Evolutionary conservation across 2,329 filamentous ascomycete species (phyloP).

Genomic region (Plenodomus biglobosus): DNA sequence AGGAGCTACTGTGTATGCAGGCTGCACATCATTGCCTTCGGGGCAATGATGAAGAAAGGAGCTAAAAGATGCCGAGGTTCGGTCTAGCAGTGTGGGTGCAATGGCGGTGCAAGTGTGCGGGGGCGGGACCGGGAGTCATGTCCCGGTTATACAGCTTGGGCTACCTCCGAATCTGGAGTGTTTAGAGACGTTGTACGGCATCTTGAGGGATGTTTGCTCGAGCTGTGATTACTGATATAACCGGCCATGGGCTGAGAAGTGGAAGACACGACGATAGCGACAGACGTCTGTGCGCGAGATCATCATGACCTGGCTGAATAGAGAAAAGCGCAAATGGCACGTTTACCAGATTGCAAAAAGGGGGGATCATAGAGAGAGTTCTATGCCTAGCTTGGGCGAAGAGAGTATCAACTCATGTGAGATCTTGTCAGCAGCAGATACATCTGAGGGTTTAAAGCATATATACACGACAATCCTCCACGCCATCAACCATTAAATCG

Average conservation of each 20-base stretch:
- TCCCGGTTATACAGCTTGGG: background rate
- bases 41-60: slow-evolving; percentile 1
- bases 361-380: no score
- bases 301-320: background rate
- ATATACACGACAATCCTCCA: no score
- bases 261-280: background rate
- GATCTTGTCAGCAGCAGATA: no score
- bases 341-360: no score
- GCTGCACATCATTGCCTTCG: background rate
- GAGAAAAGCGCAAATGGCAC: background rate
- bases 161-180: background rate
- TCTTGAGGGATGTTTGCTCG: background rate
- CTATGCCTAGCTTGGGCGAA: no score
- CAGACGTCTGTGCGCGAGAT: background rate
- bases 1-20: background rate
- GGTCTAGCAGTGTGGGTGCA: slow-evolving; percentile 2
- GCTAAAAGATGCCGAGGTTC: slow-evolving; percentile 25
- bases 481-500: background rate
- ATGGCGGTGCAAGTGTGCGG: background rate
- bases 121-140: background rate
- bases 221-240: background rate
- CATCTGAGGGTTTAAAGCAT: background rate
- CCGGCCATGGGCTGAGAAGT: background rate
- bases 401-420: no score
- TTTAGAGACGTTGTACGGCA: background rate